Evolutionary conservation across 164 flowering plant species (phyloP).

Genomic region (Stephania cephalantha): DNA sequence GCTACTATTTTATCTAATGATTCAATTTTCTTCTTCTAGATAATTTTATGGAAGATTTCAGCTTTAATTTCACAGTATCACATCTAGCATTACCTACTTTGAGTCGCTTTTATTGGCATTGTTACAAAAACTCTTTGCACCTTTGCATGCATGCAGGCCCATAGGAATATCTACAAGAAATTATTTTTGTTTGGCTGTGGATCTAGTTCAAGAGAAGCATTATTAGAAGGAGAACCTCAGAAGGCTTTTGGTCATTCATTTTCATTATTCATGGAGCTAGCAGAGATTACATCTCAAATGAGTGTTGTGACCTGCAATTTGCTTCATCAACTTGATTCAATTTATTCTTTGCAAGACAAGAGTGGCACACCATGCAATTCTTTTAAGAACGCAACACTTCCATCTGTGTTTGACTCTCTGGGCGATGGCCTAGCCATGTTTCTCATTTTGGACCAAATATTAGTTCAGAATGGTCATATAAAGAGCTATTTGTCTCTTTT

Average conservation of each 20-base stretch:
- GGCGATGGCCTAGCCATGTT: constrained; percentile 27
- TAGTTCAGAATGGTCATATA: constrained; percentile 19
- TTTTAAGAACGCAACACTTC: constrained; percentile 13
- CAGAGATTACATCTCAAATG: constrained; percentile 21
- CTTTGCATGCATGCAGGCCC: constrained; percentile 14
- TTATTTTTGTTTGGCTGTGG: constrained; percentile 24
- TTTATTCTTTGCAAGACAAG: constrained; percentile 22
- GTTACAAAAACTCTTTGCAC: not conserved
- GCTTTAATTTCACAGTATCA: not conserved
- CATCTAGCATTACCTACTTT: not conserved
- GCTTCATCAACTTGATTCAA: constrained; percentile 27
- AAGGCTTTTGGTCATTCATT: constrained; percentile 27
- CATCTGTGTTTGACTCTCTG: constrained; percentile 13
- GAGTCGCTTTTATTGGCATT: not conserved
- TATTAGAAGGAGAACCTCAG: constrained; percentile 30
- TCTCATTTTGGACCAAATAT: constrained; percentile 24
- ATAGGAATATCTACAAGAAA: constrained; percentile 20
- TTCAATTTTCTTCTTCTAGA: not conserved
- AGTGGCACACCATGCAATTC: constrained; percentile 16
- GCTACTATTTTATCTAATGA: too few species aligned
- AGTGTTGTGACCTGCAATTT: constrained; percentile 21
- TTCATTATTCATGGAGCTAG: constrained; percentile 26
- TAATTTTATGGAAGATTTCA: constrained; percentile 1
- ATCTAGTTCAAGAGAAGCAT: constrained; percentile 23
- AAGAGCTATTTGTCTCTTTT: constrained; percentile 24